These are phyloP conservation scores for Tetrahymena malaccensis DNA, from an alignment of 73 alveolate genomes.

Conservation along the genomic window DNA sequence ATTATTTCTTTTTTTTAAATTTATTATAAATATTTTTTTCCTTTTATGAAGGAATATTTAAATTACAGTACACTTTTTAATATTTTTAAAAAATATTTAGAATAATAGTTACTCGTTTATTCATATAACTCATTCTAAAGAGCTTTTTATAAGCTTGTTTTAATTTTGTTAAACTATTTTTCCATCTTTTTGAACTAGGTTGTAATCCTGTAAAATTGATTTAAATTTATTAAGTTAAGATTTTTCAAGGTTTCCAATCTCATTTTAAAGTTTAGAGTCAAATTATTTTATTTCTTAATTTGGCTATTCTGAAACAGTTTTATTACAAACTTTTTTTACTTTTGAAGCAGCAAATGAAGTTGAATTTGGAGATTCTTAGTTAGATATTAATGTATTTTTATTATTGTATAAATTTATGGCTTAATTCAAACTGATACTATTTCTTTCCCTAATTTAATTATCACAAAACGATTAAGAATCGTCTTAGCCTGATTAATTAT, in stretches of 20 bases:
- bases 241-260: background rate
- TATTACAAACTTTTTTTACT: background rate
- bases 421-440: background rate
- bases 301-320: background rate
- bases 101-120: no score
- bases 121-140: background rate
- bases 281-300: background rate
- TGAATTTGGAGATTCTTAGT: background rate
- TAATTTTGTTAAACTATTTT: background rate
- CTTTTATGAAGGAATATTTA: no score
- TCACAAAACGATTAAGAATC: background rate
- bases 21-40: no score
- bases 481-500: background rate
- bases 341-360: background rate
- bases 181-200: background rate
- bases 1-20: no score
- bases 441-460: background rate
- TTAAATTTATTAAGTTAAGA: background rate
- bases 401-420: background rate
- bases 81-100: no score
- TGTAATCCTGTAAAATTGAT: background rate
- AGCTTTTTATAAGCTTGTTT: background rate
- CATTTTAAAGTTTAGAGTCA: background rate
- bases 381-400: background rate
- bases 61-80: no score